A percentile compares a stretch with the other conserved stretches of the same genome.
phyloP scores from a whole-genome alignment of 768 basidiomycete species.

The Exsudoporus frostii region DNA sequence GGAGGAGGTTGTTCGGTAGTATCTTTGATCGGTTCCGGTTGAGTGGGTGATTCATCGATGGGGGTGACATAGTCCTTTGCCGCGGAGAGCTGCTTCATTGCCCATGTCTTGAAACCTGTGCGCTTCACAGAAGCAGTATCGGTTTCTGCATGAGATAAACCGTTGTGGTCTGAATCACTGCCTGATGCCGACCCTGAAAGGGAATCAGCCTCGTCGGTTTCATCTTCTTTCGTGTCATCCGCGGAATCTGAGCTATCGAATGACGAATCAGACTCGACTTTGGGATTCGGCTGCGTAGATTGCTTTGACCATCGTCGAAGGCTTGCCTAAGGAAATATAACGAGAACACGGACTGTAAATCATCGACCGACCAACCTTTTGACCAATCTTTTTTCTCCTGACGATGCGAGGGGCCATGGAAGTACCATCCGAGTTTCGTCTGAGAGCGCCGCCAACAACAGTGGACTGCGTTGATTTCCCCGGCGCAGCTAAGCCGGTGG shows the following conservation, averaged over 20 bases:
- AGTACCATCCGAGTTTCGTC: constrained; percentile 62
- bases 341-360: constrained; percentile 1
- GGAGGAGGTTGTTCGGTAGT: constrained; percentile 9
- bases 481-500: constrained; percentile 5
- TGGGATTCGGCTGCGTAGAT: constrained; percentile 27
- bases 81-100: constrained; percentile 65
- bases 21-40: constrained; percentile 8
- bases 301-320: constrained; percentile 51
- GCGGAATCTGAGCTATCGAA: constrained; percentile 80
- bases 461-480: constrained; percentile 16
- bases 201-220: constrained; percentile 15
- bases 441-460: constrained; percentile 61
- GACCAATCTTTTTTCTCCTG: constrained; percentile 40
- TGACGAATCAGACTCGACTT: constrained; percentile 50
- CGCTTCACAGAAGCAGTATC: constrained; percentile 34
- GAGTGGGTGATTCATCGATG: constrained; percentile 11
- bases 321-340: constrained; percentile 28
- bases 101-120: constrained; percentile 86
- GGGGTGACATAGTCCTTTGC: constrained; percentile 39
- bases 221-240: constrained; percentile 45
- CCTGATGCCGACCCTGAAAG: constrained; percentile 15
- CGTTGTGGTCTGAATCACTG: constrained; percentile 15
- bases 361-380: constrained; percentile 39
- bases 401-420: constrained; percentile 46
- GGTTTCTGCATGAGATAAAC: constrained; percentile 13